Base-by-base conservation (phyloP, 225 moss, liverwort and hornwort genomes). In the Pseudoscleropodium purum region DNA sequence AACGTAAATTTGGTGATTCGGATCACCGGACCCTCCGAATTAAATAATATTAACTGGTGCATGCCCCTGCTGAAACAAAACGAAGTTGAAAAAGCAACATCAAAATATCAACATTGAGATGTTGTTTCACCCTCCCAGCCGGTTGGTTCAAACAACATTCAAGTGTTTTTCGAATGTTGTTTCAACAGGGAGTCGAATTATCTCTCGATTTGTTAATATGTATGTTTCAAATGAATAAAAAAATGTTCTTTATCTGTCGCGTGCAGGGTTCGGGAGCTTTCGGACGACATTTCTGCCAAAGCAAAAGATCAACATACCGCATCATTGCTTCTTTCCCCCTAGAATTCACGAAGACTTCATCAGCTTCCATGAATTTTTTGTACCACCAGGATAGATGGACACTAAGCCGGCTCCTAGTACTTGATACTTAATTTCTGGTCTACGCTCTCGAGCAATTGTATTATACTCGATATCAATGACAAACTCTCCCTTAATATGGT, bases 361-460 rank as follows among this genome's bases (percentile, higher is more conserved):
- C 64, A 63, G 56, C 79, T 86, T 74, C 51, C 30, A 86, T 73
- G 66, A 64, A 73, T 27, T 69, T 86, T 63, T 67, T 81, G 62
- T 63, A 86, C 57, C 89, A 64, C 79, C 70, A 77, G 75, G 78
- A 83, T 64, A 86, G 88, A 56, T 88, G 56, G 52, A 59, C 80
- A 75, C 37, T 80, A 52, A 86, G 63, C 73, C 18, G 37, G 41
- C 78, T 84, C 68, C 49, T 70, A 70, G 62, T 78, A 72, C 34
- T 60, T 59, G 75, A 79, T 68, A 75, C 89, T 86, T 66, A 54
- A 74, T 83, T 36, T 37, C 47, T 75, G 86, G 89, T 89, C 84
- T 54, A 75, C 81, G 68, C 89, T 67, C 79, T 90, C 45, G 89
- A 89, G 80, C 73, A 79, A 83, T 79, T 90, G 84, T 90, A 86